Percentiles rank a stretch among this genome's conserved stretches.
Evolutionary conservation across 441 rosid species (phyloP).

Genomic region (Euphorbia schlechtendalii): DNA sequence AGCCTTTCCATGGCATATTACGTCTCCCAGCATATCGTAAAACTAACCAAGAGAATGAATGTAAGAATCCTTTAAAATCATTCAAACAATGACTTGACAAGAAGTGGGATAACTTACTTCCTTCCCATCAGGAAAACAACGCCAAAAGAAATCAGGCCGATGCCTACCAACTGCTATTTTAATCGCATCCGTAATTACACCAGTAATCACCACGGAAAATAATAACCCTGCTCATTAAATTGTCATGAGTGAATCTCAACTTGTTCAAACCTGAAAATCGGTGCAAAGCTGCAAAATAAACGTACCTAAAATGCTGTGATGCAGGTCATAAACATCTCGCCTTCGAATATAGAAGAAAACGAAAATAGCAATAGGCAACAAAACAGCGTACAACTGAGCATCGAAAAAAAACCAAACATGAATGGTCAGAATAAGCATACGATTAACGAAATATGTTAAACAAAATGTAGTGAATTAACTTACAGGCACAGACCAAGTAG

Average conservation of each 20-base stretch:
- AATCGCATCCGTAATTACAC: slow-evolving; percentile 70
- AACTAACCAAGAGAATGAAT: slow-evolving; percentile 22
- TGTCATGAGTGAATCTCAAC: neutral
- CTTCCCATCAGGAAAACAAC: slow-evolving; percentile 80
- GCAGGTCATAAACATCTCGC: slow-evolving; percentile 69
- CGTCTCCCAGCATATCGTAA: slow-evolving; percentile 54
- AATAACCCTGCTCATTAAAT: slow-evolving; percentile 44
- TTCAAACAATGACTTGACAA: no score
- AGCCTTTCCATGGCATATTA: slow-evolving; percentile 56
- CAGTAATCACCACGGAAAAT: slow-evolving; percentile 62
- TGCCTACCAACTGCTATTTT: slow-evolving; percentile 61
- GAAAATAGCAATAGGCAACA: slow-evolving; percentile 51
- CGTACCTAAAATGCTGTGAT: slow-evolving; percentile 67
- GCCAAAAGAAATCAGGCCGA: slow-evolving; percentile 74
- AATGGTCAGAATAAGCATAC: neutral
- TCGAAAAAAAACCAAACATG: neutral
- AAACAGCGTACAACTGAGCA: slow-evolving; percentile 54
- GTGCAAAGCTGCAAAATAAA: neutral
- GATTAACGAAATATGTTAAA: neutral
- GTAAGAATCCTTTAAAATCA: neutral
- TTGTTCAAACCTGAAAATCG: neutral
- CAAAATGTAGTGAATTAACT: slow-evolving; percentile 7
- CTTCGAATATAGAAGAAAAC: slow-evolving; percentile 48
- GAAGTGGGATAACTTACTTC: slow-evolving; percentile 47
- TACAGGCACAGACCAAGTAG: slow-evolving; percentile 81